Evolutionary conservation across 129 eudicot species (phyloP), one percentile per base, ranked within the genome.

Genomic region (Tagetes erecta): DNA sequence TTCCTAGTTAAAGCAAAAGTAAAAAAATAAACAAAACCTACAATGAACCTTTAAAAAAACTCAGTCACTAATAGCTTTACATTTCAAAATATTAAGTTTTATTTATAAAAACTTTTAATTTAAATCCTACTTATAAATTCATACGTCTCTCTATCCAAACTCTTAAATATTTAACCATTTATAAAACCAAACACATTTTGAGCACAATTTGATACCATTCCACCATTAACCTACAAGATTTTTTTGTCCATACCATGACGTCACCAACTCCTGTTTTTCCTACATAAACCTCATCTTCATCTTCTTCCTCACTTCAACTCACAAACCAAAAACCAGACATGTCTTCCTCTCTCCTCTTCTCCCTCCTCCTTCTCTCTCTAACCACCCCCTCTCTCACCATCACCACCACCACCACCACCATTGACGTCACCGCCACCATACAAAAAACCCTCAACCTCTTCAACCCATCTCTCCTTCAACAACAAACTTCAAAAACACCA

Each of bases 351-450:
- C 37, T 45, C 39, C 11, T 6, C 65, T 6, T 51, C 20, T 67
- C 50, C 74, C 3, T 68, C 12, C 76, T 82, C 76, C 76, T 67
- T 0, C 58, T 44, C 75, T 3, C 76, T 1, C 5, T 39, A 12
- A 0, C 64, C 12, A 4, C 20, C 41, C 0, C 64, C 12, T 1
- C 41, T 41, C 0, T 40, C 73, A 8, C 70, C 53, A 0, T 37
- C 60, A 2, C 51, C 71, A 5, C 64, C 68, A 45, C 74, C 40
- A 70, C 81, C 65, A 20, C 82, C 62, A 64, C 74, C 12, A 14
- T 78, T 34, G 83, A 82, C 73, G 83, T 82, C 39, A n/a, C 73
- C 7, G 9, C 80, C 38, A 11, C 86, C 47, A 78, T 82, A 20
- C 68, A 82, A 3, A 75, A 41, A 68, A 78, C 86, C 57, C 45